phyloP scores from a whole-genome alignment of 148 eudicot species.

The Persicaria tinctoria region DNA sequence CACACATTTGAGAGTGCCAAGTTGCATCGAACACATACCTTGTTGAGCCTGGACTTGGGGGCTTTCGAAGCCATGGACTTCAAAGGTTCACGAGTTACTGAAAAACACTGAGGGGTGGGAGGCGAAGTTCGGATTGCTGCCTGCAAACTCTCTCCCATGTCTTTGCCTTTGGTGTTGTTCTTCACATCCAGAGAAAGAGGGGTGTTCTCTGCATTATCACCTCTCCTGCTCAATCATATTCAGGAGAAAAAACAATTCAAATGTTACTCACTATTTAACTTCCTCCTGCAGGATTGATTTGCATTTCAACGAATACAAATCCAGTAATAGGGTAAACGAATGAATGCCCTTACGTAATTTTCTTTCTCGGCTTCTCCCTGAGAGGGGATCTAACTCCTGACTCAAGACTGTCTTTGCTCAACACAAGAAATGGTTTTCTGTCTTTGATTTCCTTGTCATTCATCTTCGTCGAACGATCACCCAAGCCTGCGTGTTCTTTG shows the following conservation, averaged over 20 bases:
- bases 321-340: neutral
- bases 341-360: conserved; percentile 2
- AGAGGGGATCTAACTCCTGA: conserved; percentile 21
- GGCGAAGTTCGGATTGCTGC: conserved; percentile 49
- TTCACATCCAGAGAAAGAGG: conserved; percentile 52
- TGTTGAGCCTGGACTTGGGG: conserved; percentile 40
- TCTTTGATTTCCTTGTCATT: conserved; percentile 17
- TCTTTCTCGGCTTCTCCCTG: conserved; percentile 34
- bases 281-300: neutral
- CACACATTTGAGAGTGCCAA: too few relatives aligned
- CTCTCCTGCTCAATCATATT: conserved; percentile 37
- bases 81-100: conserved; percentile 36
- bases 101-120: conserved; percentile 92
- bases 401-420: conserved; percentile 31
- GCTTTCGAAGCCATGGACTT: conserved; percentile 48
- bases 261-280: neutral
- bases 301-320: neutral
- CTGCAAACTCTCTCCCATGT: conserved; percentile 13
- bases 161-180: conserved; percentile 25
- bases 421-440: conserved; percentile 55
- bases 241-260: neutral
- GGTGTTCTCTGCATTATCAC: conserved; percentile 57
- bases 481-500: conserved; percentile 8
- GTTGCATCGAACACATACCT: conserved; percentile 29
- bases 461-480: conserved; percentile 13